These are phyloP conservation scores for Amesomyces nigricolor DNA, from an alignment of 2,329 filamentous ascomycete species.

Conservation along the genomic window DNA sequence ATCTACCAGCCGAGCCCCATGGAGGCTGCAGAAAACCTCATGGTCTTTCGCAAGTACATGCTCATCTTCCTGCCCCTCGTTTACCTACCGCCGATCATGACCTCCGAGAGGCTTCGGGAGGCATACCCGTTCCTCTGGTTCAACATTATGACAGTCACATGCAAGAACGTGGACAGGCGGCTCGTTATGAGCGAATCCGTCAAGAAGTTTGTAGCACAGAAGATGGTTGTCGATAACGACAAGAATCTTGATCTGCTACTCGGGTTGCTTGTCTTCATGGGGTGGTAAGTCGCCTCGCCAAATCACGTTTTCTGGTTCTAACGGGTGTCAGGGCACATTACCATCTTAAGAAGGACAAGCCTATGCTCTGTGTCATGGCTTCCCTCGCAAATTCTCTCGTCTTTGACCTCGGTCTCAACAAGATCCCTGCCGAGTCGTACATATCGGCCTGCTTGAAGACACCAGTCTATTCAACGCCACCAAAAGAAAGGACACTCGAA, in stretches of 20 bases:
- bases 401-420: conserved; percentile 43
- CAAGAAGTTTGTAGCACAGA: conserved; percentile 41
- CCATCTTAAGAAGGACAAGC: conserved; percentile 35
- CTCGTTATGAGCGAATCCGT: conserved; percentile 36
- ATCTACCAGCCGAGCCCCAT: conserved; percentile 13
- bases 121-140: conserved; percentile 47
- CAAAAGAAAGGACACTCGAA: conserved; percentile 40
- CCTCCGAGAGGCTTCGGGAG: conserved; percentile 35
- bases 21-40: conserved; percentile 29
- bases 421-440: conserved; percentile 33
- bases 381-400: conserved; percentile 40
- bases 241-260: conserved; percentile 47
- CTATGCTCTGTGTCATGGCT: conserved; percentile 40
- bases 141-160: conserved; percentile 44
- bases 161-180: conserved; percentile 39
- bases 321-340: conserved; percentile 32
- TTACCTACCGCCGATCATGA: conserved; percentile 34
- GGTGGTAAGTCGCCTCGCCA: conserved; percentile 36
- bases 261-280: conserved; percentile 41
- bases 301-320: too few relatives aligned
- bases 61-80: conserved; percentile 42
- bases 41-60: conserved; percentile 38
- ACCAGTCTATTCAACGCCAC: conserved; percentile 5
- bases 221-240: conserved; percentile 44
- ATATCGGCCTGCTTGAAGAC: conserved; percentile 32